phyloP scores from a whole-genome alignment of 495 filamentous ascomycete species.

The Cercophora sp. region DNA sequence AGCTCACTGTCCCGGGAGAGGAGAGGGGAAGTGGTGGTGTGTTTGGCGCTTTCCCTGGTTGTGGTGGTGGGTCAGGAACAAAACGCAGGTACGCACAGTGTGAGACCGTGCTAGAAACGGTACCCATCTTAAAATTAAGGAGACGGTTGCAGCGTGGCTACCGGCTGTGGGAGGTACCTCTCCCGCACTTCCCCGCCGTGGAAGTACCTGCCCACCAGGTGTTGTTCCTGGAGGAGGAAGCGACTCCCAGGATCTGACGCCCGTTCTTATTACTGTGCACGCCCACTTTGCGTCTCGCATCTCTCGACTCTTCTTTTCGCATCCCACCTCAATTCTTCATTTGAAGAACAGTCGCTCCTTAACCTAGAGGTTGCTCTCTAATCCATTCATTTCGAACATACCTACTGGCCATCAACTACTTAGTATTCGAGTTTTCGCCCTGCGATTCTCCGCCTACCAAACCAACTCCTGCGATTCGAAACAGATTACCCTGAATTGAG shows the following conservation, averaged over 20 bases:
- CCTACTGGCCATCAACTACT: conserved; percentile 3
- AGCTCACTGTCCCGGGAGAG: conserved; percentile 2
- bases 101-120: background rate
- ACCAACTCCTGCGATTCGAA: too few species aligned
- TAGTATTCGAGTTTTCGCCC: too few species aligned
- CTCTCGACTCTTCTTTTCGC: conserved; percentile 14
- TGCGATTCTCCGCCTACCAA: too few species aligned
- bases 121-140: conserved; percentile 31
- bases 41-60: conserved; percentile 2
- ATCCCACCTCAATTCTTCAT: conserved; percentile 13
- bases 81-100: conserved; percentile 20
- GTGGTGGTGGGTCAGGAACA: conserved; percentile 1
- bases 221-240: background rate
- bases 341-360: conserved; percentile 26
- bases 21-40: background rate
- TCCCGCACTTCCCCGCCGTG: conserved; percentile 9
- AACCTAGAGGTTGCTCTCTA: conserved; percentile 28
- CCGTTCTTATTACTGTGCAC: conserved; percentile 15
- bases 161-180: conserved; percentile 16
- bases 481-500: too few species aligned
- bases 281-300: conserved; percentile 1
- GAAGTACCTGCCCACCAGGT: background rate
- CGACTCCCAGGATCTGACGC: conserved; percentile 11
- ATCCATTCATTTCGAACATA: conserved; percentile 31
- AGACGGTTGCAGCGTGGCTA: conserved; percentile 17